Percentiles rank a stretch among this genome's conserved stretches.
These are phyloP conservation scores for Daldinia sp. DNA, from an alignment of 2,329 filamentous ascomycete genomes.

Conservation along the genomic window DNA sequence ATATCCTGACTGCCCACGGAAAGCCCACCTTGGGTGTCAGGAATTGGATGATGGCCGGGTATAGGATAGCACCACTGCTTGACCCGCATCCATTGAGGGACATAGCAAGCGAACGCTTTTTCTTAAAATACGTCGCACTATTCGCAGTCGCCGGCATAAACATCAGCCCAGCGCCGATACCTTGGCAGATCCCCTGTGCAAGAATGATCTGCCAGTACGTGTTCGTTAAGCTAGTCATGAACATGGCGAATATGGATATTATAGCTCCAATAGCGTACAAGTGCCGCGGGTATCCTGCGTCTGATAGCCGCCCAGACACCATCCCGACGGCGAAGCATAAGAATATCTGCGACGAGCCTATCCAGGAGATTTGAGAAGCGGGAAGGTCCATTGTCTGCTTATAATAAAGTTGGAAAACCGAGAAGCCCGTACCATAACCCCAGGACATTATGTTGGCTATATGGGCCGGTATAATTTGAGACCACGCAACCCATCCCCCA, in stretches of 20 bases:
- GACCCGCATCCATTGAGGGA: slow-evolving; percentile 38
- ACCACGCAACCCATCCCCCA: slow-evolving; percentile 32
- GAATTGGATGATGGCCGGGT: slow-evolving; percentile 52
- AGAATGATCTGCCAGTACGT: slow-evolving; percentile 49
- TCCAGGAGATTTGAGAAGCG: slow-evolving; percentile 58
- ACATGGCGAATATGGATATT: slow-evolving; percentile 38
- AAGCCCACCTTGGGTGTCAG: slow-evolving; percentile 61
- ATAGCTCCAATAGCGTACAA: slow-evolving; percentile 22
- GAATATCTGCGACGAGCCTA: slow-evolving; percentile 61
- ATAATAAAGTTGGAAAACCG: slow-evolving; percentile 37
- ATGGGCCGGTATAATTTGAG: slow-evolving; percentile 31
- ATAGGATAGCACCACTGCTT: slow-evolving; percentile 50
- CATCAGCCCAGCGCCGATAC: slow-evolving; percentile 38
- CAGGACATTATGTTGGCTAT: slow-evolving; percentile 36
- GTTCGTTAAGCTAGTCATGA: slow-evolving; percentile 50
- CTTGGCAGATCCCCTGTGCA: slow-evolving; percentile 39
- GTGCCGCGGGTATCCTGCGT: slow-evolving; percentile 57
- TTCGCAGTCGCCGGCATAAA: slow-evolving; percentile 37
- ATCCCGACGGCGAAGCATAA: slow-evolving; percentile 61
- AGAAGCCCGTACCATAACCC: slow-evolving; percentile 34
- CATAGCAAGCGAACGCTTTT: slow-evolving; percentile 40
- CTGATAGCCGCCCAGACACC: slow-evolving; percentile 61
- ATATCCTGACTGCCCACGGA: slow-evolving; percentile 60
- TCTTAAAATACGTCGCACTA: slow-evolving; percentile 46
- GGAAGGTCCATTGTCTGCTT: slow-evolving; percentile 20